Base-by-base conservation (phyloP, 192 early-diverging fungal species). In the Coemansia guatemalensis region DNA sequence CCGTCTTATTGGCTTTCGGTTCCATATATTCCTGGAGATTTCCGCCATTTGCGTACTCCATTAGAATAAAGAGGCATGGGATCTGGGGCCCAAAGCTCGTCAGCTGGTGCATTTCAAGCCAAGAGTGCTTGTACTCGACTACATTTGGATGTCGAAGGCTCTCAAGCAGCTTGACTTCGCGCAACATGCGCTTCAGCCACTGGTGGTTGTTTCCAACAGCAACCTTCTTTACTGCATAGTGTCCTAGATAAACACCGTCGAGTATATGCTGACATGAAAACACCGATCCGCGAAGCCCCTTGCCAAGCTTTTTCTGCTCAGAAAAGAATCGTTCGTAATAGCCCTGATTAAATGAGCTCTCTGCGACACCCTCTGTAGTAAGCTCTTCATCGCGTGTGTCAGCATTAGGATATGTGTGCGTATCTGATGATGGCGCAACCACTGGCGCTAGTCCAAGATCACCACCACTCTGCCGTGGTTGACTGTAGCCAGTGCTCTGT, bases 311-410 rank as follows among this genome's bases (percentile, higher is more conserved):
- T 41, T 82, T 82, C 60, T 89, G 78, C 64, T 97, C 93, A 2
- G 90, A 79, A 70, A 98, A 98, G 64, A 98, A 98, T 7, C 89
- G 86, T 30, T 90, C 86, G 63, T 98, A 98, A 68, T 98, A 98
- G 5, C 96, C 96, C 61, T 96, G 92, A 65, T 98, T 98, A 63
- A 96, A 93, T 9, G 90, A 85, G 53, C 83, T 78, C 1, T 77
- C 82, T 2, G 87, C 82, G 5, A 94, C 69, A 12, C 69, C 66
- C 24, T 9, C 53, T 9, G 59, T 48, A 8, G 32, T 35, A 11
- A 39, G 14, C 4, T 23, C 47, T 20, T 49, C 58, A 24, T 32
- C 57, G 23, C 41, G 32, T 4, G 41, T 23, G 26, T 7, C 29
- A n/a, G 21, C 22, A 32, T 22, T 59, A 18, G 5, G 23, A 22